phyloP scores from a whole-genome alignment of 768 basidiomycete genomes.

The Mycena belliarum region DNA sequence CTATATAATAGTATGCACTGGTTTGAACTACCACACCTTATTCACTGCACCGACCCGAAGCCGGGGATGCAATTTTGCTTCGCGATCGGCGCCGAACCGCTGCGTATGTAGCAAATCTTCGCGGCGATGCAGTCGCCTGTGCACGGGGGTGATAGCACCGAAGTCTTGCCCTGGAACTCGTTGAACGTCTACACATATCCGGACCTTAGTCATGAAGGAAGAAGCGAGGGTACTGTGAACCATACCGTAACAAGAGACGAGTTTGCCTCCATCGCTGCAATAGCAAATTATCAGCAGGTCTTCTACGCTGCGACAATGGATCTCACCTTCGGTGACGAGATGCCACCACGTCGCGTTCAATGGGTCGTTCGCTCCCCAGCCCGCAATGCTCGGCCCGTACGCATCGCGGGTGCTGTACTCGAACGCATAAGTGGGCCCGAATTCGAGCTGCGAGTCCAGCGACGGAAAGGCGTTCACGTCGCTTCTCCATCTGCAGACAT shows the following conservation, averaged over 20 bases:
- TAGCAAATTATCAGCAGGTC: background rate
- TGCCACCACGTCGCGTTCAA: slow-evolving; percentile 87
- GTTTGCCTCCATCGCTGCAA: slow-evolving; percentile 62
- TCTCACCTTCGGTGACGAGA: slow-evolving; percentile 56
- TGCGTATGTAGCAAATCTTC: slow-evolving; percentile 77
- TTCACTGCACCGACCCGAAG: slow-evolving; percentile 51
- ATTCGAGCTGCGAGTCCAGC: slow-evolving; percentile 54
- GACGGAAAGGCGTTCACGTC: slow-evolving; percentile 60
- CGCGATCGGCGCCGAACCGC: slow-evolving; percentile 66
- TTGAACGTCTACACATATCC: slow-evolving; percentile 53
- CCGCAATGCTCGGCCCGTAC: slow-evolving; percentile 57
- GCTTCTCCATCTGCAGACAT: slow-evolving; percentile 54
- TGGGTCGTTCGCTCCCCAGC: slow-evolving; percentile 66
- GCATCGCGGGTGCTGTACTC: slow-evolving; percentile 74
- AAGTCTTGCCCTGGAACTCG: slow-evolving; percentile 71
- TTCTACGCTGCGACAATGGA: background rate
- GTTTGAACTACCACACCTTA: background rate
- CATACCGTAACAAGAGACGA: slow-evolving; percentile 58
- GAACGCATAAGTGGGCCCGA: slow-evolving; percentile 62
- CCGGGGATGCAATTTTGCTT: slow-evolving; percentile 58
- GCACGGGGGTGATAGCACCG: slow-evolving; percentile 54
- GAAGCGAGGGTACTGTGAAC: background rate
- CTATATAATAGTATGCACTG: no score
- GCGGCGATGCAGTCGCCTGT: slow-evolving; percentile 62
- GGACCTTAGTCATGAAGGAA: background rate